Evolutionary conservation across 83 land plant genomes (phyloP).

Genomic region (Picea abies): DNA sequence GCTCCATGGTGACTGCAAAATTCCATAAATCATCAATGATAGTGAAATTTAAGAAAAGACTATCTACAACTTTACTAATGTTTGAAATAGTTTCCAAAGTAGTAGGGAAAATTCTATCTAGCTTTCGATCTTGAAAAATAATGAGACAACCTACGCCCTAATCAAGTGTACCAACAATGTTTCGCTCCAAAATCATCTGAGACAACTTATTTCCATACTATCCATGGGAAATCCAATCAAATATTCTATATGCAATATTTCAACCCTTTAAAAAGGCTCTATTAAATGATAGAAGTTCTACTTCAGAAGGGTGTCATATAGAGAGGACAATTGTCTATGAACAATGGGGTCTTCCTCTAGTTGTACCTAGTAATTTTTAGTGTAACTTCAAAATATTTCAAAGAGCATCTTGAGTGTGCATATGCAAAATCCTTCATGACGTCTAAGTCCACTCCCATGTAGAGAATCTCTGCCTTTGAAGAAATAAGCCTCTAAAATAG

Average conservation of each 20-base stretch:
- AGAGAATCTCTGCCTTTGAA: slow-evolving; percentile 58
- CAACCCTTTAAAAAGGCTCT: slow-evolving; percentile 87
- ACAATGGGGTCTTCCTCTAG: slow-evolving; percentile 62
- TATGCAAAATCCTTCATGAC: slow-evolving; percentile 64
- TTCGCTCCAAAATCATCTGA: slow-evolving; percentile 60
- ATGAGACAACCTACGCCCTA: slow-evolving; percentile 64
- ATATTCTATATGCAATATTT: slow-evolving; percentile 80
- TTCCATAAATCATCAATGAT: no score
- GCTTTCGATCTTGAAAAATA: slow-evolving; percentile 45
- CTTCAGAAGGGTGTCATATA: slow-evolving; percentile 60
- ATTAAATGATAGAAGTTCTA: slow-evolving; percentile 87
- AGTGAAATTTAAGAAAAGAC: slow-evolving; percentile 37
- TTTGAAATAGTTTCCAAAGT: slow-evolving; percentile 59
- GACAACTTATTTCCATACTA: slow-evolving; percentile 61
- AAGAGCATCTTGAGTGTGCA: slow-evolving; percentile 50
- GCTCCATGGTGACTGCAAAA: no score
- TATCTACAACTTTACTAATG: slow-evolving; percentile 65
- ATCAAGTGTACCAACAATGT: slow-evolving; percentile 57
- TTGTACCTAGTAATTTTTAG: slow-evolving; percentile 38
- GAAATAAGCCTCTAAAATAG: slow-evolving; percentile 34
- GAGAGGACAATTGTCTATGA: slow-evolving; percentile 54
- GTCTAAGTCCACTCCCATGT: slow-evolving; percentile 61
- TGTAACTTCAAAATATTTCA: slow-evolving; percentile 54
- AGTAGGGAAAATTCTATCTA: slow-evolving; percentile 53
- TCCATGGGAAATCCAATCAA: slow-evolving; percentile 79